Base-by-base conservation (phyloP, 2,329 filamentous ascomycete genomes). In the Aspergillus intermedius region DNA sequence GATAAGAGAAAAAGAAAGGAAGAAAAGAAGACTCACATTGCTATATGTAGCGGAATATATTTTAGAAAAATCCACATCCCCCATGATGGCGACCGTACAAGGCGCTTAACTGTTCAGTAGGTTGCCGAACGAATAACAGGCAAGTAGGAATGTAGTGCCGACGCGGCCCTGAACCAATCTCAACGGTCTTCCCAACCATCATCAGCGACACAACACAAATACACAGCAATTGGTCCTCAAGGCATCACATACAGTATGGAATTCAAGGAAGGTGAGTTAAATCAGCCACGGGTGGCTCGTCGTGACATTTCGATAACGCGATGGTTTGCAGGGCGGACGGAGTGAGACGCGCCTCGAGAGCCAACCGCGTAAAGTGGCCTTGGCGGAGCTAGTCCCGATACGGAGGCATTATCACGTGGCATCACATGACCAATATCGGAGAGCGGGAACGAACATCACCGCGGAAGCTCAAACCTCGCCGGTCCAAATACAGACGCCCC, bases 21-120 rank as follows among this genome's bases (percentile, higher is more conserved):
- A 54, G 35, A 43, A 44, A 15, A 42, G 10, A n/a, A 34, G 35
- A 61, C 72, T 60, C 61, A 80, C 78, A 74, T 78, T 82, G 65
- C 81, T 83, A 61, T 84, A 84, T 8, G 81, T 84, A 49, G 80
- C 81, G 63, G 79, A 81, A 65, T 83, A 84, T 50, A 84, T 78
- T 52, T 74, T 75, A 60, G 62, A 64, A 44, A 63, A 64, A 35
- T 62, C 60, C 49, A 63, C 61, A n/a, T 55, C 61, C 52, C 64
- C 64, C 65, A 68, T 67, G 50, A 56, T 61, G 56, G 51, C 50
- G 44, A 56, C 8, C 59, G 49, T 54, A 51, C 51, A 53, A 55
- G 47, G 49, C 51, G 50, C 52, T 51, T 53, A 41, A 42, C 42
- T 25, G 53, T 55, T 53, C 55, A 60, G 50, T 54, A 53, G 50